phyloP scores from a whole-genome alignment of 2,329 filamentous ascomycete genomes.

The Fusarium aywerte region DNA sequence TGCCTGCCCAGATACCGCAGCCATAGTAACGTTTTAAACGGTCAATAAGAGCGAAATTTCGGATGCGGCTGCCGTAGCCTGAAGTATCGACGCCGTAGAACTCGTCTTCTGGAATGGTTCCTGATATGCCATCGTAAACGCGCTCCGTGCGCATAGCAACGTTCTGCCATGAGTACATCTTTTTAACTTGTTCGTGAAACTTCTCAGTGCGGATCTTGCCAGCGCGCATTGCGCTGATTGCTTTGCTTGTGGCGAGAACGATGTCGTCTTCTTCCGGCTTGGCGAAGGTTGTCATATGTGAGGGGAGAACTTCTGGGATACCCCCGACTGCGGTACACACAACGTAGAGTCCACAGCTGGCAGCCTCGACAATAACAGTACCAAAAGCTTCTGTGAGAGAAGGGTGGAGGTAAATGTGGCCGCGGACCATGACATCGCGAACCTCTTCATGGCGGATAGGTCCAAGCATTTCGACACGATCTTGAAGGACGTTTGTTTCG shows the following conservation, averaged over 20 bases:
- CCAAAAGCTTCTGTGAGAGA: constrained; percentile 97
- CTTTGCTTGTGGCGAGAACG: constrained; percentile 86
- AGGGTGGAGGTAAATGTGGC: constrained; percentile 96
- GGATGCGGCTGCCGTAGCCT: constrained; percentile 75
- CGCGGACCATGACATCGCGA: constrained; percentile 94
- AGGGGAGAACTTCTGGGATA: constrained; percentile 94
- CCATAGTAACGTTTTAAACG: constrained; percentile 96
- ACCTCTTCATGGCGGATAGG: constrained; percentile 96
- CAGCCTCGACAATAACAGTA: constrained; percentile 97
- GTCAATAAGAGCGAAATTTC: constrained; percentile 93
- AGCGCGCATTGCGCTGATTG: constrained; percentile 85
- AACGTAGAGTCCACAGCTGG: constrained; percentile 93
- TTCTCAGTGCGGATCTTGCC: constrained; percentile 90
- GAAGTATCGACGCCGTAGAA: constrained; percentile 86
- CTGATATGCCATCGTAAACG: constrained; percentile 93
- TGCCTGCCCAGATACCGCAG: constrained; percentile 98
- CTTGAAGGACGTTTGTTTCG: constrained; percentile 92
- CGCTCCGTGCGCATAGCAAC: constrained; percentile 93
- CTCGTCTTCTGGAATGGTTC: constrained; percentile 83
- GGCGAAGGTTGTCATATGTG: constrained; percentile 97
- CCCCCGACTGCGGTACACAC: constrained; percentile 97
- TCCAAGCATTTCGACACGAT: constrained; percentile 91
- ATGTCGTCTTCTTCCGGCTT: constrained; percentile 97
- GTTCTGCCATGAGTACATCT: constrained; percentile 99
- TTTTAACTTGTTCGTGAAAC: constrained; percentile 96